These are phyloP conservation scores for Oryza nivara DNA, from an alignment of 176 grass and related monocot species.

Conservation along the genomic window DNA sequence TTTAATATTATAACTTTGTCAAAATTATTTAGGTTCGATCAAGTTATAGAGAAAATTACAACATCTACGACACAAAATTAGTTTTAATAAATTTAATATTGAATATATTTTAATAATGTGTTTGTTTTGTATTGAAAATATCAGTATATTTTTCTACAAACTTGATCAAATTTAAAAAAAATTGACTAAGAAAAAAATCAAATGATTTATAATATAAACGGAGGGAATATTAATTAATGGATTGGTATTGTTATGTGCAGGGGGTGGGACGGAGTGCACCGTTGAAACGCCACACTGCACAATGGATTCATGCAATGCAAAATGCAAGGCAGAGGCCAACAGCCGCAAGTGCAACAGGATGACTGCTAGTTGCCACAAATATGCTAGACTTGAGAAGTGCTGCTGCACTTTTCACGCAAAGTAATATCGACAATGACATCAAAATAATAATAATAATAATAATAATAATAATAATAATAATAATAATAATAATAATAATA, in stretches of 20 bases:
- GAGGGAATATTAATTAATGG: not conserved
- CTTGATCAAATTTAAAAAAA: too few relatives aligned
- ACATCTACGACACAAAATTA: too few relatives aligned
- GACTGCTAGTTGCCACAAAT: not conserved
- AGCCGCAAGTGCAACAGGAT: not conserved
- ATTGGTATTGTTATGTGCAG: not conserved
- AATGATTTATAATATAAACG: too few relatives aligned
- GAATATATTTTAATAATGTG: too few relatives aligned
- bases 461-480: not conserved
- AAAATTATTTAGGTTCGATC: too few relatives aligned
- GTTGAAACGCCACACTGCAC: not conserved
- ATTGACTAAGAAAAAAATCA: too few relatives aligned
- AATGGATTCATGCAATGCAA: not conserved
- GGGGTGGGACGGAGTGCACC: not conserved
- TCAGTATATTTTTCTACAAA: too few relatives aligned
- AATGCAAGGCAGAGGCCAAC: not conserved
- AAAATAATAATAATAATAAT: not conserved
- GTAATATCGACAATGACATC: not conserved
- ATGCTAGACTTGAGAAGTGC: not conserved
- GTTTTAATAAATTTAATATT: too few relatives aligned
- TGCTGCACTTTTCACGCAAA: not conserved
- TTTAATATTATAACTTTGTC: too few relatives aligned
- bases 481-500: not conserved
- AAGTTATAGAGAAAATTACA: too few relatives aligned
- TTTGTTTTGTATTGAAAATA: too few relatives aligned